Evolutionary conservation across 73 alveolate genomes (phyloP), one percentile per base, ranked within the genome.

Genomic region (Symbiodinium natans): DNA sequence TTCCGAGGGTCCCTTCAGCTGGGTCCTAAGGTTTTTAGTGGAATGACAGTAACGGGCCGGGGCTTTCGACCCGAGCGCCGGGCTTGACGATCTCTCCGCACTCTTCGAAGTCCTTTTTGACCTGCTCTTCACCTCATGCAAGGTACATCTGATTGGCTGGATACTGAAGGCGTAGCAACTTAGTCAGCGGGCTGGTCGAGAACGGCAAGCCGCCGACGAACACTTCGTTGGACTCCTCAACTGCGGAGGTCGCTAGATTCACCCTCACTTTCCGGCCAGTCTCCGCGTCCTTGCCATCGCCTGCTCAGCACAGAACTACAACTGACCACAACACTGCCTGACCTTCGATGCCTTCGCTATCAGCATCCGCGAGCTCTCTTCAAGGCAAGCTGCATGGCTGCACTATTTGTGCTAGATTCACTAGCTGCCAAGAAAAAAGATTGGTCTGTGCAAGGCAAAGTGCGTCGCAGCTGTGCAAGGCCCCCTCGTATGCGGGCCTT

Each of bases 151-250:
- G 25, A 19, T 31, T 1, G 29, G 31, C 10, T 7, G 34, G 75
- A 56, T 17, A 7, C 33, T 15, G 74, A 9, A 56, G 2, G 25
- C 2, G 2, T 21, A 7, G 75, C 75, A 56, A 31, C 34, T 56
- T 33, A 31, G 41, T 63, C 82, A 25, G 39, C 46, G 31, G 6
- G 31, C 97, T 90, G 56, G 97, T 90, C 54, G 87, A 13, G 75
- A 46, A 90, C 6, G 97, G 97, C 83, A 90, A 85, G 89, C 97
- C 97, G 42, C 97, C 97, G 8, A 90, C 97, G 31, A 90, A 90
- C 54, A 90, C 97, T 23, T 68, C 80, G 80, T 3, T 2, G 36
- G 80, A 63, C 80, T 63, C 80, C 80, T 63, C 80, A n/a, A n/a
- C 36, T 46, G 59, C 59, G 59, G 59, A 46, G 59, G 13, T 13